phyloP scores from a whole-genome alignment of 164 flowering plant species.

The Chimonanthus praecox region DNA sequence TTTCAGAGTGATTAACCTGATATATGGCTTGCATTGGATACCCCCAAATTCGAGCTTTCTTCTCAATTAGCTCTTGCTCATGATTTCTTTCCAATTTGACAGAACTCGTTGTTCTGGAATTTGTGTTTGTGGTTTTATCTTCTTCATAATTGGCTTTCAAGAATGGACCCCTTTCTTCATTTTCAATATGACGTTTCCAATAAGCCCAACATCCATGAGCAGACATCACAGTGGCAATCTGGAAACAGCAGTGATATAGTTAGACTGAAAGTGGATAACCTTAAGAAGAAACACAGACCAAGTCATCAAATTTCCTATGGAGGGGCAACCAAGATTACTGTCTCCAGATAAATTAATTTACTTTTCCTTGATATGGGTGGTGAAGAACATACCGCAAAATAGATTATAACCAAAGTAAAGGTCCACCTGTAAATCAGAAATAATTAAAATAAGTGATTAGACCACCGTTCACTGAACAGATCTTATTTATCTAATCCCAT shows the following conservation, averaged over 20 bases:
- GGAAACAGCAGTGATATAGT: slow-evolving; percentile 4
- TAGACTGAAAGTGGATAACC: not conserved
- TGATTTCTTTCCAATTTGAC: slow-evolving; percentile 29
- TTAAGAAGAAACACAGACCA: not conserved
- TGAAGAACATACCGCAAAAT: not conserved
- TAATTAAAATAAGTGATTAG: not conserved
- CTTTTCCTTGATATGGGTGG: not conserved
- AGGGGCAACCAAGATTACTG: not conserved
- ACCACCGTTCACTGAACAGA: not conserved
- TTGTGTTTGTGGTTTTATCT: slow-evolving; percentile 11
- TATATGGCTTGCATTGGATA: slow-evolving; percentile 44
- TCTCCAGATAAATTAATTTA: not conserved
- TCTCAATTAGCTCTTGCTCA: slow-evolving; percentile 21
- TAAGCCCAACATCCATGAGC: slow-evolving; percentile 39
- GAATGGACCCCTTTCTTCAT: slow-evolving; percentile 10
- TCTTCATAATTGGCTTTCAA: slow-evolving; percentile 9
- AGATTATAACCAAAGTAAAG: not conserved
- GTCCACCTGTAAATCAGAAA: not conserved
- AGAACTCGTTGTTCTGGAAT: slow-evolving; percentile 12
- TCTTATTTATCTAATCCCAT: not conserved
- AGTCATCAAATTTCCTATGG: not conserved
- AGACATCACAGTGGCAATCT: slow-evolving; percentile 46
- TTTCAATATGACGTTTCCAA: slow-evolving; percentile 5
- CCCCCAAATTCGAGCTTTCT: slow-evolving; percentile 47
- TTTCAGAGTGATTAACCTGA: slow-evolving; percentile 31